phyloP scores from a whole-genome alignment of 1,284 basidiomycete genomes.

The Vanrija sp. region DNA sequence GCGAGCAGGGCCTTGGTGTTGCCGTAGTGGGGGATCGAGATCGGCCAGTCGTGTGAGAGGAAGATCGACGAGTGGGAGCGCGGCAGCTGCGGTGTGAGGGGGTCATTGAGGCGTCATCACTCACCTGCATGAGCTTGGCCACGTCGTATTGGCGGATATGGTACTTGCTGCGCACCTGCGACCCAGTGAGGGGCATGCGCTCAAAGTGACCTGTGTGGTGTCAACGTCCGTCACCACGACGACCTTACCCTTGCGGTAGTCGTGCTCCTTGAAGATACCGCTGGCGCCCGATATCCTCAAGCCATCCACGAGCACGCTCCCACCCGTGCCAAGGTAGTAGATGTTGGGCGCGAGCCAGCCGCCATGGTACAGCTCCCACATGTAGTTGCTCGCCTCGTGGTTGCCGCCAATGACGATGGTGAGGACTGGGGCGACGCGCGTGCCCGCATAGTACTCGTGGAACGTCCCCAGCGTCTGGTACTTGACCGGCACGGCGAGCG shows the following conservation, averaged over 20 bases:
- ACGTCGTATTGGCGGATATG: conserved; percentile 87
- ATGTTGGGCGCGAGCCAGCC: conserved; percentile 97
- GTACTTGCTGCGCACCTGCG: conserved; percentile 77
- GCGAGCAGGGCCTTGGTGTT: conserved; percentile 64
- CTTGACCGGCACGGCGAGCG: conserved; percentile 87
- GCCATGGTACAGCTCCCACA: conserved; percentile 96
- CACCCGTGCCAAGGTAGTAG: conserved; percentile 91
- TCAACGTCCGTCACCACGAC: background rate
- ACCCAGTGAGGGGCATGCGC: conserved; percentile 58
- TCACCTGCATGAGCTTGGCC: conserved; percentile 70
- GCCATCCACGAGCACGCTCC: conserved; percentile 81
- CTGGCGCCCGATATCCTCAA: conserved; percentile 83
- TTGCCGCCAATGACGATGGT: conserved; percentile 97
- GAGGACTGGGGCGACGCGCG: conserved; percentile 73
- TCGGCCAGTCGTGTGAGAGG: conserved; percentile 96
- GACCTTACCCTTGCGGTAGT: conserved; percentile 68
- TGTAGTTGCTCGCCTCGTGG: conserved; percentile 94
- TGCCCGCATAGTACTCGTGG: conserved; percentile 84
- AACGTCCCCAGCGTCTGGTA: conserved; percentile 82
- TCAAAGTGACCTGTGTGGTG: conserved; percentile 54
- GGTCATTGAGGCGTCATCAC: conserved; percentile 25
- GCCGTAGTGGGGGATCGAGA: conserved; percentile 76
- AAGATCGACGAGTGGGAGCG: conserved; percentile 57
- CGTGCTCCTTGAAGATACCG: conserved; percentile 82
- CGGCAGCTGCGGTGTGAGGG: conserved; percentile 17